Evolutionary conservation across 2,329 filamentous ascomycete species (phyloP), one percentile per base, ranked within the genome.

Genomic region (Trichophyton benhamiae): DNA sequence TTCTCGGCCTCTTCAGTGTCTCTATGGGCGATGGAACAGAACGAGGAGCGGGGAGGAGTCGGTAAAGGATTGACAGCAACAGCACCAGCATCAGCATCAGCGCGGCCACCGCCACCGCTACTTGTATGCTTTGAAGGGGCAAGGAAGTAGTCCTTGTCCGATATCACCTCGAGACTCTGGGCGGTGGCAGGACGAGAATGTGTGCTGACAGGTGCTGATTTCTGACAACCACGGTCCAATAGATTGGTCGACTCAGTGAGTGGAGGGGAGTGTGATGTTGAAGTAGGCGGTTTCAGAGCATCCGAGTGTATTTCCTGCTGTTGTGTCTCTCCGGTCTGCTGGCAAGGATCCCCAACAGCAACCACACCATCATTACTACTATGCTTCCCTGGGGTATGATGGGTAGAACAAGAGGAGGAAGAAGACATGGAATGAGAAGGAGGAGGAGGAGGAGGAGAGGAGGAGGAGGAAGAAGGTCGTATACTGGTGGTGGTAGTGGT

Each of bases 1-100:
- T 74, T 71, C 63, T 75, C 74, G 63, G 22, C 48, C 61, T 72
- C 74, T 66, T 77, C 74, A 57, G 72, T 68, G 60, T 77, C 75
- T 66, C 74, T 75, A 65, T 76, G 75, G 57, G 76, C 67, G 65
- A 77, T 69, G 59, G 75, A 78, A 66, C 71, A 74, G 49, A 73
- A 70, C 64, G 73, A 75, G 59, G 71, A 75, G 64, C 76, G 72
- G 59, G 76, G 76, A 63, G 76, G 76, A 57, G 75, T 77, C 61
- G 76, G 76, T 59, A 76, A 65, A 59, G 68, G 71, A 61, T 70
- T 73, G 63, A 72, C 68, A 64, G 66, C 65, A 52, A 70, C 66
- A 65, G 72, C 65, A 70, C 67, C 33, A 36, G 33, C 33, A 68
- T 66, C 61, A 67, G 60, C 53, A 68, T 66, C 61, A 67, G 65